Conservation (phyloP, 2,329 filamentous ascomycete genomes). For the Podosphaera fusca region DNA sequence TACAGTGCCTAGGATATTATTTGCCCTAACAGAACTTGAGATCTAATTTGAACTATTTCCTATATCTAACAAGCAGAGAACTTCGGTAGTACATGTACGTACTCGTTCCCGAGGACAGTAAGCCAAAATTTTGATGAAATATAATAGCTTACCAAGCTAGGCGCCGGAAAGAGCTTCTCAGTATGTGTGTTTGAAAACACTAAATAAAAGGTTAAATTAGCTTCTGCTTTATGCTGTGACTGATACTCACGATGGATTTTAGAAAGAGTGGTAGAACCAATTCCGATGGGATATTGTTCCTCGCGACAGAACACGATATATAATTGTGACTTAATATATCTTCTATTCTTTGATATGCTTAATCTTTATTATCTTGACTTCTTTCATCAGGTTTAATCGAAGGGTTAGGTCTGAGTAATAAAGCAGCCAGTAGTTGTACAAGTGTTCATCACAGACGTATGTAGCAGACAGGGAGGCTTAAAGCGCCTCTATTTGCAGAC, state of each 20-base stretch:
- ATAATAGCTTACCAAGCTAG: background rate
- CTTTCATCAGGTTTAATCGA: background rate
- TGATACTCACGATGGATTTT: background rate
- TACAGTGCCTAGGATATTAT: background rate
- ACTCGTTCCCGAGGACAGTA: background rate
- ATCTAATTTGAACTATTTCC: background rate
- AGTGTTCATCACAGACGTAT: constrained; percentile 9
- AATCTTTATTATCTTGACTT: background rate
- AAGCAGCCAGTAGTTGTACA: constrained; percentile 7
- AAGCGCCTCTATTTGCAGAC: constrained; percentile 14
- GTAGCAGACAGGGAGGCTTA: constrained; percentile 8
- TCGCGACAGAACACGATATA: background rate
- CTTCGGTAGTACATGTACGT: background rate
- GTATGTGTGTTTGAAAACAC: background rate
- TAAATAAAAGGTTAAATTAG: background rate
- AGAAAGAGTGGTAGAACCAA: background rate
- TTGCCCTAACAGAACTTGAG: background rate
- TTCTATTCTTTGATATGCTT: background rate
- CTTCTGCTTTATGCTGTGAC: background rate
- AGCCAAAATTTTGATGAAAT: background rate
- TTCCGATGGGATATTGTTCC: background rate
- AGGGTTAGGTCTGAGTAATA: constrained; percentile 1
- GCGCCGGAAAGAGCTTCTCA: background rate
- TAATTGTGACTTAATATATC: background rate
- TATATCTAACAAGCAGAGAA: background rate